Evolutionary conservation across 129 eudicot species (phyloP).

Genomic region (Flaveria robusta): DNA sequence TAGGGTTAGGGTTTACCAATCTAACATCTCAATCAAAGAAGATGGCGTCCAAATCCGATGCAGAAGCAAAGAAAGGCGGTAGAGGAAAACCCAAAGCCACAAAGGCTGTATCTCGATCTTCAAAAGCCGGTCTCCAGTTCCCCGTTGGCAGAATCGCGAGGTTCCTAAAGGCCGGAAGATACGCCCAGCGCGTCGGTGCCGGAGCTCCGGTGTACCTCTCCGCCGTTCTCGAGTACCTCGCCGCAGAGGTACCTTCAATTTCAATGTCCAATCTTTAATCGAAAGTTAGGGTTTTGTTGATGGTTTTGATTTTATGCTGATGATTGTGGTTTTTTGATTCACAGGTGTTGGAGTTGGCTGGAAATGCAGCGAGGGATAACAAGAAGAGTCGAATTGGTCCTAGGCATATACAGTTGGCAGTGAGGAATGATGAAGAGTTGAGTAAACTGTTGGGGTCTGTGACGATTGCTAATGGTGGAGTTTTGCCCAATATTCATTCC

Average conservation of each 20-base stretch:
- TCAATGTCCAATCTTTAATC: not conserved
- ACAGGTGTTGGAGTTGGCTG: slow-evolving; percentile 61
- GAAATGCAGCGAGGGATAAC: slow-evolving; percentile 52
- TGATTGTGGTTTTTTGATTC: too few relatives aligned
- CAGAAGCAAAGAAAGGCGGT: slow-evolving; percentile 40
- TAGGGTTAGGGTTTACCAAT: not conserved
- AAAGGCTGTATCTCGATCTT: slow-evolving; percentile 42
- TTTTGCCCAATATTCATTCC: slow-evolving; percentile 57
- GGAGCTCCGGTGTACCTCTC: slow-evolving; percentile 53
- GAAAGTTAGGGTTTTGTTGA: not conserved
- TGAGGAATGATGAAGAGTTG: slow-evolving; percentile 71
- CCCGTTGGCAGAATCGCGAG: slow-evolving; percentile 56
- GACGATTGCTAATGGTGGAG: slow-evolving; percentile 75
- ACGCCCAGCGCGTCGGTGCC: slow-evolving; percentile 50
- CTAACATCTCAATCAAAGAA: not conserved
- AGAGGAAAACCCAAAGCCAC: slow-evolving; percentile 44
- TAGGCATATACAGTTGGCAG: slow-evolving; percentile 71
- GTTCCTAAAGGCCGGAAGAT: slow-evolving; percentile 42
- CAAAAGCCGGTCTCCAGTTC: slow-evolving; percentile 49
- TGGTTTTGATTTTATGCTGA: not conserved
- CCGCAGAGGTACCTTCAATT: slow-evolving; percentile 41
- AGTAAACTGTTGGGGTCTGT: slow-evolving; percentile 65
- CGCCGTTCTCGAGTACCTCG: slow-evolving; percentile 50
- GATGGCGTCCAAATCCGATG: slow-evolving; percentile 25
- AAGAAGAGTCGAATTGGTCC: slow-evolving; percentile 61